Evolutionary conservation across 306 rosid genomes (phyloP), one percentile per base, ranked within the genome.

Genomic region (Corylus avellana): DNA sequence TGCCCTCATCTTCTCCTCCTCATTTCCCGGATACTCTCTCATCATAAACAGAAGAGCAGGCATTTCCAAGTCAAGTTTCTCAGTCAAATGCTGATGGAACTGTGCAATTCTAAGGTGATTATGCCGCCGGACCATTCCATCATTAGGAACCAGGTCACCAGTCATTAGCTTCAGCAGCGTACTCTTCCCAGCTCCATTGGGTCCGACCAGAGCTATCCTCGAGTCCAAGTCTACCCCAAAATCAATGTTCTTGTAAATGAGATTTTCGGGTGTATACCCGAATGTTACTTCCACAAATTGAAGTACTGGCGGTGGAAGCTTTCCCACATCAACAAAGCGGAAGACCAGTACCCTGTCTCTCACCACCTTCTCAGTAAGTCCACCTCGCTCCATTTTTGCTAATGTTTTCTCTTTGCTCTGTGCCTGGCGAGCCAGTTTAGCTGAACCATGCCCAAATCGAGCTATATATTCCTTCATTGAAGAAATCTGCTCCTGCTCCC

Each of bases 171-270:
- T 96, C 85, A 96, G 88, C 46, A 96, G 85, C 0, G 99, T 96
- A 86, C 98, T 96, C 92, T 96, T 96, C 72, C 99, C 99, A 55
- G 99, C 99, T 76, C 99, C 99, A 84, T 96, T 96, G 13, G 99
- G 99, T 77, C 99, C 99, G 78, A 96, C 99, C 77, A 96, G 83
- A 56, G 99, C 99, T 79, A 96, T 56, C 78, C 99, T 90, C 0
- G 99, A 96, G 83, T 96, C 99, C 70, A 96, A 80, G 74, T 96
- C 99, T 42, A 96, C 99, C 73, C 99, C 99, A 69, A 93, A 93
- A 80, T 96, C 98, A 0, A 96, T 70, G 84, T 89, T 93, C 86
- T 86, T 96, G 82, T 96, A 96, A 76, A 96, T 88, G 79, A 93
- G 90, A 82, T 93, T 93, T 7, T 96, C 98, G 39, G 97, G 94